Percentiles rank a stretch among this genome's conserved stretches.
These are phyloP conservation scores for Cladosporium oxysporum DNA, from an alignment of 2,329 filamentous ascomycete species.

Conservation along the genomic window DNA sequence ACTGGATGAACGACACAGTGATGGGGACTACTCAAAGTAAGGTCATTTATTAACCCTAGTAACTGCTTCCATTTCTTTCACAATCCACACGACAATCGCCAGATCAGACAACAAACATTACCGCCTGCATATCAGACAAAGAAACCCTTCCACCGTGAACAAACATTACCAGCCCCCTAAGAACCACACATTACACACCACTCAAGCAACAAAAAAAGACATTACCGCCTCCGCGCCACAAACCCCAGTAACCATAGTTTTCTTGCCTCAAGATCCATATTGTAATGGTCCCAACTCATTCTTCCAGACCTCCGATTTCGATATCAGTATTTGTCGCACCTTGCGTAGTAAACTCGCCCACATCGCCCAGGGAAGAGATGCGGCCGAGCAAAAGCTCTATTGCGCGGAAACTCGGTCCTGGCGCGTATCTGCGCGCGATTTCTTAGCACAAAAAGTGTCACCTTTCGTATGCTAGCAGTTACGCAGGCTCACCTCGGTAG, in stretches of 20 bases:
- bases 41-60: too few species aligned
- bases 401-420: constrained; percentile 45
- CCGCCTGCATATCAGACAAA: not conserved
- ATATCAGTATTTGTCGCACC: not conserved
- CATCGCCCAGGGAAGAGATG: constrained; percentile 39
- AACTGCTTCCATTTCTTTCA: not conserved
- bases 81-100: not conserved
- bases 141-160: not conserved
- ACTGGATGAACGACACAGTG: too few species aligned
- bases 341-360: not conserved
- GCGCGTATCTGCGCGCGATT: constrained; percentile 38
- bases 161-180: not conserved
- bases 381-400: constrained; percentile 46
- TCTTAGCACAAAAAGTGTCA: not conserved
- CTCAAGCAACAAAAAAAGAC: not conserved
- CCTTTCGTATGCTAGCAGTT: too few species aligned
- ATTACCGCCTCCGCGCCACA: not conserved
- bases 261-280: not conserved
- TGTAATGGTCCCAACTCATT: not conserved
- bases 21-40: too few species aligned
- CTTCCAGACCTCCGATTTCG: not conserved
- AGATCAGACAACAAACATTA: not conserved
- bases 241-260: not conserved
- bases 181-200: not conserved
- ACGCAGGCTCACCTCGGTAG: constrained; percentile 34